Conservation (phyloP, 2,329 filamentous ascomycete species). For the Colletotrichum sp. region DNA sequence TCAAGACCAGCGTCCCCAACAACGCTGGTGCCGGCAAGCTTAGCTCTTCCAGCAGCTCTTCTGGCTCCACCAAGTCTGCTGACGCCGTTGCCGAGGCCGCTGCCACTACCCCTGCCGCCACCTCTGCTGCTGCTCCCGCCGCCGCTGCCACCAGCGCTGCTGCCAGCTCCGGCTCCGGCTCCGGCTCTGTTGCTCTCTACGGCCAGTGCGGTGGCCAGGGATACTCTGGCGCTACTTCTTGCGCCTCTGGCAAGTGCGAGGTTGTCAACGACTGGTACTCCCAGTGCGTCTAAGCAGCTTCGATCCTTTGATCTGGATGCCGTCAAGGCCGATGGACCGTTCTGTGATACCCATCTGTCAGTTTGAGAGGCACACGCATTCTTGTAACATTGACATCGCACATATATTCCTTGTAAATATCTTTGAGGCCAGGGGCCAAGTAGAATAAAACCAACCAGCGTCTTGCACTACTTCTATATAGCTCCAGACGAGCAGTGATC, state of each 20-base stretch:
- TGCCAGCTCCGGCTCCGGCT: background rate
- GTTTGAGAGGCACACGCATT: background rate
- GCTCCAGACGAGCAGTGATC: background rate
- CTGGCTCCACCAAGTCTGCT: background rate
- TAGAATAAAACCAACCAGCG: background rate
- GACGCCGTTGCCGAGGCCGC: background rate
- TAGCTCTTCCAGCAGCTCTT: background rate
- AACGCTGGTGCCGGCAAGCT: constrained; percentile 16
- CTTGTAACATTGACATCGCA: background rate
- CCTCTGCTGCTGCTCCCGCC: background rate
- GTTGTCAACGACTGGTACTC: constrained; percentile 24
- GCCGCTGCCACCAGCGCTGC: background rate
- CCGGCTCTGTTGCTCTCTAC: constrained; percentile 31
- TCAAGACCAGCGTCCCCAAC: constrained; percentile 13
- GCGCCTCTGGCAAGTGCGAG: constrained; percentile 23
- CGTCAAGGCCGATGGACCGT: background rate
- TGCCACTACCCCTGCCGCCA: background rate
- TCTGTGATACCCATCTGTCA: background rate
- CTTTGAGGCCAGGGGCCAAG: background rate
- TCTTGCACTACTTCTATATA: background rate
- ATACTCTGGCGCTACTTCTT: constrained; percentile 24
- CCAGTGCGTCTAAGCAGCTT: constrained; percentile 13
- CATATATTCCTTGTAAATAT: background rate
- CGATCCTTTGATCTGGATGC: background rate
- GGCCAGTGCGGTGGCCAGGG: constrained; percentile 38